phyloP scores from a whole-genome alignment of 768 basidiomycete species.

The Clavulina sp. region DNA sequence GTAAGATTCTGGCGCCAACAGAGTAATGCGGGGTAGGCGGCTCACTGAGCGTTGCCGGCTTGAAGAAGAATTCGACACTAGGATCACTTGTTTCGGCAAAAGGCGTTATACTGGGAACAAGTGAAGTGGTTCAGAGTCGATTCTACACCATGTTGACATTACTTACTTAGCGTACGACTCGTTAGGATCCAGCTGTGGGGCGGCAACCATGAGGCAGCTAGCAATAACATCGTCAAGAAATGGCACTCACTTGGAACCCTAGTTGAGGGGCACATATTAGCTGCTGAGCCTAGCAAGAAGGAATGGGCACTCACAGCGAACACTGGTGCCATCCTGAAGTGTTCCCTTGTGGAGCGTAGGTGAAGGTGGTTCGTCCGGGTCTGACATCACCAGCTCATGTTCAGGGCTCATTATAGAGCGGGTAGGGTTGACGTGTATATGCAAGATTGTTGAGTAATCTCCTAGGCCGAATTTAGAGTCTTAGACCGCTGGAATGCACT shows the following conservation, averaged over 20 bases:
- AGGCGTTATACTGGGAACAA: slow-evolving; percentile 38
- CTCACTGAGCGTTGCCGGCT: slow-evolving; percentile 64
- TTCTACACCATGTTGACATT: neutral
- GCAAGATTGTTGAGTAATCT: too few relatives aligned
- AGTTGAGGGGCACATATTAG: neutral
- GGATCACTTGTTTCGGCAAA: slow-evolving; percentile 76
- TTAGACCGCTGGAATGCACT: too few relatives aligned
- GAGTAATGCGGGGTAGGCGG: slow-evolving; percentile 37
- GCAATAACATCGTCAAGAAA: neutral
- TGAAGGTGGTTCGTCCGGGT: too few relatives aligned
- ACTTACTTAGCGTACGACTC: slow-evolving; percentile 45
- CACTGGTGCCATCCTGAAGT: slow-evolving; percentile 52
- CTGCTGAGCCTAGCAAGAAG: neutral
- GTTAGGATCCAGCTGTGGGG: slow-evolving; percentile 56
- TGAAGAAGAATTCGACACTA: slow-evolving; percentile 81
- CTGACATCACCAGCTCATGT: too few relatives aligned
- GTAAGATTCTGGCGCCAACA: neutral
- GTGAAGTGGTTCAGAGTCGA: neutral
- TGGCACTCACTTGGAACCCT: slow-evolving; percentile 1
- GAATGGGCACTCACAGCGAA: slow-evolving; percentile 46
- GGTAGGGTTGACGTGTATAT: too few relatives aligned
- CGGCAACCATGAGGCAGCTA: neutral
- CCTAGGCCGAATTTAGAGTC: too few relatives aligned
- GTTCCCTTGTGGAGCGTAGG: too few relatives aligned
- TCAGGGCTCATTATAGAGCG: too few relatives aligned